These are phyloP conservation scores for Rubia occidens DNA, from an alignment of 305 asterid genomes.

Conservation along the genomic window DNA sequence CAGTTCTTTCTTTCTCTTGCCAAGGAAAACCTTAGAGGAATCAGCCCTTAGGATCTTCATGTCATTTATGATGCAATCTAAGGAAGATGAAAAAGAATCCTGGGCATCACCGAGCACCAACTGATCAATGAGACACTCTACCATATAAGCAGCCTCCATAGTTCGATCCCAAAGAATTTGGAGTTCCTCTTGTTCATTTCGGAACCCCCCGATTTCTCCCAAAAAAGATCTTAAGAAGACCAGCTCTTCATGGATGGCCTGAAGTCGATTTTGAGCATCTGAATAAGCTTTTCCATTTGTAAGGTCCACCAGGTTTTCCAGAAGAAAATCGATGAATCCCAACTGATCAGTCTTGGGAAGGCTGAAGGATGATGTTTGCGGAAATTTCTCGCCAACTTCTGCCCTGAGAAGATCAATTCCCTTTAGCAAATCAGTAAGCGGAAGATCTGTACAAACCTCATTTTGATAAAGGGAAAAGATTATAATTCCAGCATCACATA, in stretches of 20 bases:
- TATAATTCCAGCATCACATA: slow-evolving; percentile 6
- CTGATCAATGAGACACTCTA: slow-evolving; percentile 3
- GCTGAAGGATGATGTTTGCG: neutral
- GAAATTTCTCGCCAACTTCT: neutral
- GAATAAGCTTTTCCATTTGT: neutral
- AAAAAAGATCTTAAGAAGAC: neutral
- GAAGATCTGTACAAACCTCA: neutral
- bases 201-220: neutral
- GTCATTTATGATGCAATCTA: neutral
- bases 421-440: neutral
- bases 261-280: neutral
- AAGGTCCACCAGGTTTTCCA: slow-evolving; percentile 1
- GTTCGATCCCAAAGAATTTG: slow-evolving; percentile 5
- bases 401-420: slow-evolving; percentile 2
- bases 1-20: neutral
- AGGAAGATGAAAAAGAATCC: neutral
- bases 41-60: neutral
- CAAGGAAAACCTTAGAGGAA: neutral
- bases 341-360: slow-evolving; percentile 3
- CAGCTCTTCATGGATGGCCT: neutral
- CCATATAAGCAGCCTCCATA: neutral
- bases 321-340: slow-evolving; percentile 5
- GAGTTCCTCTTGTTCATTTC: slow-evolving; percentile 1
- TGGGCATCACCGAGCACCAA: neutral
- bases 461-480: slow-evolving; percentile 8